These are phyloP conservation scores for Tolypocladium paradoxum DNA, from an alignment of 2,329 filamentous ascomycete species.

Conservation along the genomic window DNA sequence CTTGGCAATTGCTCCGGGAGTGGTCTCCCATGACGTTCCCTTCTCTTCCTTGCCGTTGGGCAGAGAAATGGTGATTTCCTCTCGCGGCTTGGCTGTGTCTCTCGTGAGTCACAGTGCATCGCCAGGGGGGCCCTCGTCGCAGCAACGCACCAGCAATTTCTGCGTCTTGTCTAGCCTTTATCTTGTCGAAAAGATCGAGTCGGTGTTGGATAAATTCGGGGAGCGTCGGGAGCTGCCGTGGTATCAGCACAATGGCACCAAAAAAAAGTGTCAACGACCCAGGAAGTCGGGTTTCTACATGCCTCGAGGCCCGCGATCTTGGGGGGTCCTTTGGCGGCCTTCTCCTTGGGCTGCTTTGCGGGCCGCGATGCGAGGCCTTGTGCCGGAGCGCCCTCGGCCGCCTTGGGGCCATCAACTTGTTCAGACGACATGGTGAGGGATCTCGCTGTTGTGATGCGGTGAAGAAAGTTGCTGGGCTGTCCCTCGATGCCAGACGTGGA, in stretches of 20 bases:
- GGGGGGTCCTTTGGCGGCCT: slow-evolving; percentile 31
- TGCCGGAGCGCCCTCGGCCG: slow-evolving; percentile 20
- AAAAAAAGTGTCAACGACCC: slow-evolving; percentile 20
- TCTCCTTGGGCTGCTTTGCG: slow-evolving; percentile 25
- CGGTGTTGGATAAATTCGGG: slow-evolving; percentile 76
- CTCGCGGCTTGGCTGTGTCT: slow-evolving; percentile 53
- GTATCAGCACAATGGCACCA: slow-evolving; percentile 15
- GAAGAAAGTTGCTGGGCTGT: slow-evolving; percentile 14
- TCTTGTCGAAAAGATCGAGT: slow-evolving; percentile 75
- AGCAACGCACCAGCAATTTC: slow-evolving; percentile 43
- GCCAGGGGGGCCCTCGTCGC: neutral
- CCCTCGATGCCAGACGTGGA: slow-evolving; percentile 18
- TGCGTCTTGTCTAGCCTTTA: slow-evolving; percentile 75
- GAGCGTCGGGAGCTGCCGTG: slow-evolving; percentile 28
- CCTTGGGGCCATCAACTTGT: slow-evolving; percentile 23
- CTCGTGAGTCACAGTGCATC: slow-evolving; percentile 2
- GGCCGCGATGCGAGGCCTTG: slow-evolving; percentile 24
- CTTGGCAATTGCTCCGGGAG: slow-evolving; percentile 66
- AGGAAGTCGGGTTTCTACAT: slow-evolving; percentile 9
- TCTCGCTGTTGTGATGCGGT: slow-evolving; percentile 10
- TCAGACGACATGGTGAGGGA: slow-evolving; percentile 24
- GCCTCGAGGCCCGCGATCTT: slow-evolving; percentile 49
- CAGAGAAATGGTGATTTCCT: slow-evolving; percentile 64
- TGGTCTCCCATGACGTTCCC: slow-evolving; percentile 86
- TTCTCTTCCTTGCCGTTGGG: slow-evolving; percentile 59